These are phyloP conservation scores for Trametes hirsuta DNA, from an alignment of 1,284 basidiomycete genomes.

Conservation along the genomic window DNA sequence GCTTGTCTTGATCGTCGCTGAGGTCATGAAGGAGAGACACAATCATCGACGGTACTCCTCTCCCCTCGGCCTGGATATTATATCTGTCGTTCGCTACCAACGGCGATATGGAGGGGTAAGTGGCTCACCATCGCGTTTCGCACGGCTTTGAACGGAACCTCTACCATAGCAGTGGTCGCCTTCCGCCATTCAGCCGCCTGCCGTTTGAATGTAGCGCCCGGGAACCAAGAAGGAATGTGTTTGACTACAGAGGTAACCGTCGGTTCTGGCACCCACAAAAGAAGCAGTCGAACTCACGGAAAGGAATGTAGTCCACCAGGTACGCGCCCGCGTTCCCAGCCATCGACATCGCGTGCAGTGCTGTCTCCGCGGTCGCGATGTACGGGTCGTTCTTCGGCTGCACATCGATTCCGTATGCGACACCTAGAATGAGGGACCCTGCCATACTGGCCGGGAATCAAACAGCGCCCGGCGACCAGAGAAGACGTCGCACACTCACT, in stretches of 20 bases:
- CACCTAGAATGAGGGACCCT: constrained; percentile 32
- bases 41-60: constrained; percentile 26
- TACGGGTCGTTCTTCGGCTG: constrained; percentile 34
- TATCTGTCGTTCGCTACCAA: not conserved
- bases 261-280: constrained; percentile 1
- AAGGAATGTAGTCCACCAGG: constrained; percentile 33
- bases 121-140: constrained; percentile 32
- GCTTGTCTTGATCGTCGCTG: constrained; percentile 21
- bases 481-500: constrained; percentile 20
- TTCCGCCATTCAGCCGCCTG: constrained; percentile 46
- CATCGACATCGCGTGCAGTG: constrained; percentile 29
- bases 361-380: constrained; percentile 33
- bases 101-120: not conserved
- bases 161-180: constrained; percentile 31
- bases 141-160: constrained; percentile 40
- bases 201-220: constrained; percentile 50
- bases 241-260: constrained; percentile 32
- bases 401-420: constrained; percentile 36
- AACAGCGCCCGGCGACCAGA: not conserved
- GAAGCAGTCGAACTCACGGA: constrained; percentile 25
- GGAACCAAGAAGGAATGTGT: constrained; percentile 49
- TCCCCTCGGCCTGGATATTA: constrained; percentile 23
- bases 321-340: constrained; percentile 31
- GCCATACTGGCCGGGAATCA: constrained; percentile 31
- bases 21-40: constrained; percentile 23